A percentile compares a stretch with the other conserved stretches of the same genome.
These are phyloP conservation scores for Heliamphora exappendiculata DNA, from an alignment of 148 eudicot genomes.

Conservation along the genomic window DNA sequence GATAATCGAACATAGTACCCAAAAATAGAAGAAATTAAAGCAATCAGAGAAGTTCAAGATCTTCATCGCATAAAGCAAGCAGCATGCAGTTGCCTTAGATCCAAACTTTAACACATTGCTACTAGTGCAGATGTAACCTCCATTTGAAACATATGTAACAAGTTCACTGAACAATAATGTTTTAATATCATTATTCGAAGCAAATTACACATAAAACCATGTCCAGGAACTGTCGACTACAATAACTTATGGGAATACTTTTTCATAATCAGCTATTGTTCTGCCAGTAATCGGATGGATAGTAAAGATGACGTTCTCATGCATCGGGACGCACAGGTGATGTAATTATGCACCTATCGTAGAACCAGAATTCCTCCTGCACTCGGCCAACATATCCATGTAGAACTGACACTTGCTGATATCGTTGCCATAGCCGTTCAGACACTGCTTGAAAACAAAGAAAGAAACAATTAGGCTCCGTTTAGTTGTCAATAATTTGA, in stretches of 20 bases:
- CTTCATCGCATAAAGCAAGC: not conserved
- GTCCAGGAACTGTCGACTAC: not conserved
- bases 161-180: not conserved
- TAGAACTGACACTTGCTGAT: slow-evolving; percentile 7
- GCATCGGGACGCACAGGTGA: not conserved
- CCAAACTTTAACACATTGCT: not conserved
- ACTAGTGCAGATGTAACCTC: not conserved
- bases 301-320: not conserved
- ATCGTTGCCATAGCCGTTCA: not conserved
- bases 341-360: slow-evolving; percentile 33
- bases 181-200: not conserved
- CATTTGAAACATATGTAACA: not conserved
- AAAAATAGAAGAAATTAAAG: not conserved
- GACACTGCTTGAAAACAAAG: not conserved
- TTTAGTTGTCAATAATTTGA: not conserved
- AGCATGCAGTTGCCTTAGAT: not conserved
- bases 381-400: slow-evolving; percentile 43
- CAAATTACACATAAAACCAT: not conserved
- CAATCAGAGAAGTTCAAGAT: not conserved
- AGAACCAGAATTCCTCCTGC: slow-evolving; percentile 60
- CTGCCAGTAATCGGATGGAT: not conserved
- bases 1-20: not conserved
- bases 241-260: not conserved
- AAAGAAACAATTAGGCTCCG: not conserved
- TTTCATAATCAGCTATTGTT: not conserved